These are phyloP conservation scores for Gnomoniopsis smithogilvyi DNA, from an alignment of 2,329 filamentous ascomycete genomes.

Conservation along the genomic window DNA sequence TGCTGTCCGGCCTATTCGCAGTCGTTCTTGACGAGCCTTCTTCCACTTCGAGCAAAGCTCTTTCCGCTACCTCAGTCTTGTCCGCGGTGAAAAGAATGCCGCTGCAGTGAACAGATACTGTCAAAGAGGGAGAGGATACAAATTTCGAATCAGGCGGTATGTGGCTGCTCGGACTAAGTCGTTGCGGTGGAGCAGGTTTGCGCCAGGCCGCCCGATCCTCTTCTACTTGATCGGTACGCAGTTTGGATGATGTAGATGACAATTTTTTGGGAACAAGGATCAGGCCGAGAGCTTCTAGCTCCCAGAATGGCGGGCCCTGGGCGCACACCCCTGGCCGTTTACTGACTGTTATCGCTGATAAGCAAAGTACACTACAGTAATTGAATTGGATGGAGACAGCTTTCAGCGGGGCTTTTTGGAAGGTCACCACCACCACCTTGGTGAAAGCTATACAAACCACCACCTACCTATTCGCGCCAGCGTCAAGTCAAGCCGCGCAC, in stretches of 20 bases:
- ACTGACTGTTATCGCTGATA: background rate
- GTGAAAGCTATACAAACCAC: too few species aligned
- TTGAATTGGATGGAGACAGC: too few species aligned
- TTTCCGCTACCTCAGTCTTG: too few species aligned
- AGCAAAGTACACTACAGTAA: too few species aligned
- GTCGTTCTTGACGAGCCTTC: constrained; percentile 1
- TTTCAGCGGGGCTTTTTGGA: too few species aligned
- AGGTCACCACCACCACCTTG: too few species aligned
- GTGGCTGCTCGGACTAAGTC: background rate
- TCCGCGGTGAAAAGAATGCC: too few species aligned
- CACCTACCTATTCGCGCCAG: too few species aligned
- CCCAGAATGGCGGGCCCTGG: background rate
- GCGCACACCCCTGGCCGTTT: background rate
- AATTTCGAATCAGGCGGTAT: background rate
- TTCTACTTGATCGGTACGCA: background rate
- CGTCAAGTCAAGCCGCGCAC: too few species aligned
- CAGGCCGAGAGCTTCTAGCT: constrained; percentile 1
- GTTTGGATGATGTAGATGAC: constrained; percentile 12
- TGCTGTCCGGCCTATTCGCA: background rate
- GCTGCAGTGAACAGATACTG: too few species aligned
- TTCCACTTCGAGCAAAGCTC: background rate
- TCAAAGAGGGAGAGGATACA: background rate
- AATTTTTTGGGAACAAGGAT: constrained; percentile 3
- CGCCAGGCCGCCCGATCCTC: background rate
- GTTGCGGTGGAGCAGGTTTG: constrained; percentile 3